phyloP scores from a whole-genome alignment of 768 basidiomycete genomes.

The Ramaria rubella region DNA sequence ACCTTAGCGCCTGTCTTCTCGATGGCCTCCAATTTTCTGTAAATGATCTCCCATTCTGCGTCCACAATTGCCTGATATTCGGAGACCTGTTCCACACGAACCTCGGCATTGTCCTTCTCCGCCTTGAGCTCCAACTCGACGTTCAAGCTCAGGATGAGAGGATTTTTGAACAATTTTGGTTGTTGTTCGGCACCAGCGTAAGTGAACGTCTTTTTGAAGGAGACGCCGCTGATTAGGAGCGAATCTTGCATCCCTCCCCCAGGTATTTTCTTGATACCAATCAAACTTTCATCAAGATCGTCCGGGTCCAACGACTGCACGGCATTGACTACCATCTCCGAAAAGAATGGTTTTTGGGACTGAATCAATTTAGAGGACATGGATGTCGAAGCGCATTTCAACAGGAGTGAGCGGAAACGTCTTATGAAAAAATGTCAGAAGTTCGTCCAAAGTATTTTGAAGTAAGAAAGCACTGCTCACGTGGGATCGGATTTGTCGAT shows the following conservation, averaged over 20 bases:
- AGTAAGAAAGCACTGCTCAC: too few relatives aligned
- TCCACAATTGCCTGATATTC: constrained; percentile 99
- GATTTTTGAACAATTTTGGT: constrained; percentile 84
- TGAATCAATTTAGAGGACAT: constrained; percentile 99
- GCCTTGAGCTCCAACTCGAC: constrained; percentile 98
- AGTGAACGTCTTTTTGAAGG: constrained; percentile 99
- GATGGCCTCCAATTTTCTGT: constrained; percentile 92
- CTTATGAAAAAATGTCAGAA: constrained; percentile 35
- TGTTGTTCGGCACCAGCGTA: constrained; percentile 99
- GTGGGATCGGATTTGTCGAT: constrained; percentile 87
- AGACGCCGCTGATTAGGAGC: constrained; percentile 79
- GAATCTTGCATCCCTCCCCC: constrained; percentile 99
- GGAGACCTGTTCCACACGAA: constrained; percentile 91
- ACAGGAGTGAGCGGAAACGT: constrained; percentile 85
- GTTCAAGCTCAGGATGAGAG: constrained; percentile 89
- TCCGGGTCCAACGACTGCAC: constrained; percentile 88
- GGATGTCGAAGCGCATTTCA: constrained; percentile 97
- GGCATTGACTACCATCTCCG: constrained; percentile 97
- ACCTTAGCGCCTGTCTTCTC: constrained; percentile 96
- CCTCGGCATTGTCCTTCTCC: constrained; percentile 98
- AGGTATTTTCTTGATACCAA: constrained; percentile 95
- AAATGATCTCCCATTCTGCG: constrained; percentile 99
- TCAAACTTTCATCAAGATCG: constrained; percentile 91
- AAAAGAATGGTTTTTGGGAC: constrained; percentile 98
- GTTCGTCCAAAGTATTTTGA: not conserved